Evolutionary conservation across 257 asterid genomes (phyloP).

Genomic region (Coffea eugenioides): DNA sequence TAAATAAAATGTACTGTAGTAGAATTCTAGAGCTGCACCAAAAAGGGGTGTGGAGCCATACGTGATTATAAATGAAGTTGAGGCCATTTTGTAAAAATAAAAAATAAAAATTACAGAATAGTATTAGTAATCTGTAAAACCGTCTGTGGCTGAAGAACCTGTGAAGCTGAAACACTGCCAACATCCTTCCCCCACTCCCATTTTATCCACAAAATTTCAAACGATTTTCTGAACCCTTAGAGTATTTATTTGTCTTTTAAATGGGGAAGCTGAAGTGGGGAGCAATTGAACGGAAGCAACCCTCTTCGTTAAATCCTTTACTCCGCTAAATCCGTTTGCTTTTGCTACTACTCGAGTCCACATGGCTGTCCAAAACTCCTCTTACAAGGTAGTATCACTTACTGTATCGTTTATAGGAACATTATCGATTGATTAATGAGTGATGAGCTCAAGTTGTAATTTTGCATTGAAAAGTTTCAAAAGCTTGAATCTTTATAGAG

Average conservation of each 20-base stretch:
- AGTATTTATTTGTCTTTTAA: background rate
- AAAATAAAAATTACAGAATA: background rate
- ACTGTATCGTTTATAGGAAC: background rate
- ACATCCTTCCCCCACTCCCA: background rate
- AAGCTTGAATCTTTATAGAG: conserved; percentile 3
- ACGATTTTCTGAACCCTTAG: background rate
- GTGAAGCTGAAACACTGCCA: conserved; percentile 7
- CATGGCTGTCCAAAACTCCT: conserved; percentile 66
- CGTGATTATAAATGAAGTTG: background rate
- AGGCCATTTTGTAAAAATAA: background rate
- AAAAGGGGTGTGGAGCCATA: background rate
- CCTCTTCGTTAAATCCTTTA: conserved; percentile 33
- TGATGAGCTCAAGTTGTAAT: background rate
- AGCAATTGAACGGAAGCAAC: conserved; percentile 35
- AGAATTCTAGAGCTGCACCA: no score
- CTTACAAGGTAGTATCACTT: conserved; percentile 48
- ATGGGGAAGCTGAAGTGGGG: conserved; percentile 12
- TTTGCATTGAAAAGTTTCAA: background rate
- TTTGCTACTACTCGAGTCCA: conserved; percentile 32
- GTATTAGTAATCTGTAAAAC: background rate
- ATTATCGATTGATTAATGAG: background rate
- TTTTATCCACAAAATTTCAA: conserved; percentile 25
- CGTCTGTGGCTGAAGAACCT: background rate
- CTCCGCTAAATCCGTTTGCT: conserved; percentile 23
- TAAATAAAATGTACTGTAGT: no score